Percentiles rank a stretch among this genome's conserved stretches.
Conservation (phyloP, 2,329 filamentous ascomycete genomes). For the Chrysoporthe puriensis region DNA sequence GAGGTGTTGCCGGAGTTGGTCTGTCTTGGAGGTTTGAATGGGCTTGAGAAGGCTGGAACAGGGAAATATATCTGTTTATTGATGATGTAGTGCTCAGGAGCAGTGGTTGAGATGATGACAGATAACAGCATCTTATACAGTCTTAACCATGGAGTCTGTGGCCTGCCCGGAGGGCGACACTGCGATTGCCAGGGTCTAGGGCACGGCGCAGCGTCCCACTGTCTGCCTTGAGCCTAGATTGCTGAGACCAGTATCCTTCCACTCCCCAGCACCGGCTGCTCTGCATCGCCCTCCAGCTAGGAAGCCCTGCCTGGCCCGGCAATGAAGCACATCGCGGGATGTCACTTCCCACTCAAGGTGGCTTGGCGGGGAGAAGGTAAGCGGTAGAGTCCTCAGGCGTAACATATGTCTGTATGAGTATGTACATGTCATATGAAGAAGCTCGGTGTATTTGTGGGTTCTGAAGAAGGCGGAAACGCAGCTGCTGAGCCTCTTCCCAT, state of each 20-base stretch:
- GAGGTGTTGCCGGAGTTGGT: not conserved
- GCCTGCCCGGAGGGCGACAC: not conserved
- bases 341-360: not conserved
- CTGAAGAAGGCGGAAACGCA: not conserved
- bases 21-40: not conserved
- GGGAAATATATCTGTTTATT: not conserved
- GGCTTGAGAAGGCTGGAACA: not conserved
- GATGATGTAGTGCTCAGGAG: not conserved
- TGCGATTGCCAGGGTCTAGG: not conserved
- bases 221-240: not conserved
- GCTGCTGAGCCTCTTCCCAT: not conserved
- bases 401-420: not conserved
- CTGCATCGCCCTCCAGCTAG: not conserved
- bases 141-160: no score
- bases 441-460: not conserved
- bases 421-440: not conserved
- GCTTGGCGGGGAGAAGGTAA: not conserved
- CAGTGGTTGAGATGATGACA: not conserved
- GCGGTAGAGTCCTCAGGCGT: not conserved
- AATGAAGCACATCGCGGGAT: not conserved
- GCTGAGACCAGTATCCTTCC: not conserved
- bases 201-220: not conserved
- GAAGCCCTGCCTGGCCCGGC: not conserved
- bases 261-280: not conserved
- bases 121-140: not conserved